Conservation (phyloP, 2,329 filamentous ascomycete species). For the Nannizzia gypsea region DNA sequence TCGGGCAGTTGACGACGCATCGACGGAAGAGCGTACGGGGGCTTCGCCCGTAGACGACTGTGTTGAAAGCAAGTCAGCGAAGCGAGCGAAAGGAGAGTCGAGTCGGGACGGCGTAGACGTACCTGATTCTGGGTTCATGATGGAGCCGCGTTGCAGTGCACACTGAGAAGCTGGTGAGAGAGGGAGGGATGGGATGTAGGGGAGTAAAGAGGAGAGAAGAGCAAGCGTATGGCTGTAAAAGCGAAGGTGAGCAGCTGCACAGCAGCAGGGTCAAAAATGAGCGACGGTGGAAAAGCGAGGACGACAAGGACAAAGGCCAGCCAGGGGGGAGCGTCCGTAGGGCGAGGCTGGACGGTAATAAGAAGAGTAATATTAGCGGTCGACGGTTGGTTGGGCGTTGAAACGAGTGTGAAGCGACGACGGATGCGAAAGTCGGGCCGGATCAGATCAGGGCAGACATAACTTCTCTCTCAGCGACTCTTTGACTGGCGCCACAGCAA, state of each 20-base stretch:
- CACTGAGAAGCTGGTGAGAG: too few relatives aligned
- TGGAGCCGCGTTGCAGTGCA: not conserved
- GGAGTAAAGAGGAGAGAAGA: not conserved
- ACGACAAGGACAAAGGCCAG: not conserved
- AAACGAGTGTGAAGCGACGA: not conserved
- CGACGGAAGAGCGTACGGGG: constrained; percentile 40
- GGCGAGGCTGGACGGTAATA: not conserved
- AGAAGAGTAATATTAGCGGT: not conserved
- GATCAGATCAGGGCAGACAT: not conserved
- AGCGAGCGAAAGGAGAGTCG: not conserved
- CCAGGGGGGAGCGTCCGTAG: not conserved
- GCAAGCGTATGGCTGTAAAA: not conserved
- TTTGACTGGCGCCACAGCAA: not conserved
- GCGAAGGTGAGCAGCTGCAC: too few relatives aligned
- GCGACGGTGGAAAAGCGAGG: not conserved
- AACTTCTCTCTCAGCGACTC: not conserved
- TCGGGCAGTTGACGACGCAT: constrained; percentile 46
- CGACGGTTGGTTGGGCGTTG: not conserved
- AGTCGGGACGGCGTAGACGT: not conserved
- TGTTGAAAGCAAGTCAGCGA: not conserved
- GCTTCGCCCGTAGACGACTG: not conserved
- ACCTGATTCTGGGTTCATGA: not conserved
- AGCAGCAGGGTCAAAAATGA: too few relatives aligned
- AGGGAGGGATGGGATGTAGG: not conserved
- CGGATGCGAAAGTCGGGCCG: not conserved